Evolutionary conservation across 2,329 filamentous ascomycete species (phyloP).

Genomic region (Monosporascus sp.): DNA sequence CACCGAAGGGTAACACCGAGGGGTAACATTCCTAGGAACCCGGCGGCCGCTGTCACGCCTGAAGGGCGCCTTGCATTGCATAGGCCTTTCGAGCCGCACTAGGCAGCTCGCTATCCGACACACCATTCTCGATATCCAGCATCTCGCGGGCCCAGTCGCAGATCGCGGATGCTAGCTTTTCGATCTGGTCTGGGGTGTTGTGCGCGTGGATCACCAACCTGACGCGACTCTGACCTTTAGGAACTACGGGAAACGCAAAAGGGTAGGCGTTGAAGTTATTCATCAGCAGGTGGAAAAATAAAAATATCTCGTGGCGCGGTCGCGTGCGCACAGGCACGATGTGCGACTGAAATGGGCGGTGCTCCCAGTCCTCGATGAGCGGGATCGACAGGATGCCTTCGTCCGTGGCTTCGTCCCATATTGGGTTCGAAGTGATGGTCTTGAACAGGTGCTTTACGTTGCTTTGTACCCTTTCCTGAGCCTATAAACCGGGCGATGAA

Average conservation of each 20-base stretch:
- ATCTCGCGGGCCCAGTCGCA: slow-evolving; percentile 28
- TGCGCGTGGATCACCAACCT: slow-evolving; percentile 36
- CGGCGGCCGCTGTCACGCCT: too few species aligned
- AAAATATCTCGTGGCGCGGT: slow-evolving; percentile 16
- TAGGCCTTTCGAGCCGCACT: slow-evolving; percentile 16
- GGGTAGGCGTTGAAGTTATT: slow-evolving; percentile 19
- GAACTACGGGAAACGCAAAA: slow-evolving; percentile 36
- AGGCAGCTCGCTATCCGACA: slow-evolving; percentile 7
- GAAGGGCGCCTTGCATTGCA: slow-evolving; percentile 1
- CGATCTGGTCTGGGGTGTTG: slow-evolving; percentile 33
- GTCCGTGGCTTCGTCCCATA: slow-evolving; percentile 21
- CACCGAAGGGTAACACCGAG: too few species aligned
- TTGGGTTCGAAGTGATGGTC: slow-evolving; percentile 17
- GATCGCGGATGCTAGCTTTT: slow-evolving; percentile 25
- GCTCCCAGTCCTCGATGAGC: slow-evolving; percentile 22
- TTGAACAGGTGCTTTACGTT: slow-evolving; percentile 24
- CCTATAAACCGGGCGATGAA: slow-evolving; percentile 1
- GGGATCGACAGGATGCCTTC: slow-evolving; percentile 25
- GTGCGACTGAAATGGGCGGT: slow-evolving; percentile 19
- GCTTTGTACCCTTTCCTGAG: slow-evolving; percentile 16
- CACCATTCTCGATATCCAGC: slow-evolving; percentile 20
- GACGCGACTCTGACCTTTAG: slow-evolving; percentile 32
- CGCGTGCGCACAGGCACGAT: slow-evolving; percentile 26
- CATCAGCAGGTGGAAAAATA: slow-evolving; percentile 20
- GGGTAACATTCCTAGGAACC: too few species aligned